Base-by-base conservation (phyloP, 257 asterid species). In the Lavandula angustifolia region DNA sequence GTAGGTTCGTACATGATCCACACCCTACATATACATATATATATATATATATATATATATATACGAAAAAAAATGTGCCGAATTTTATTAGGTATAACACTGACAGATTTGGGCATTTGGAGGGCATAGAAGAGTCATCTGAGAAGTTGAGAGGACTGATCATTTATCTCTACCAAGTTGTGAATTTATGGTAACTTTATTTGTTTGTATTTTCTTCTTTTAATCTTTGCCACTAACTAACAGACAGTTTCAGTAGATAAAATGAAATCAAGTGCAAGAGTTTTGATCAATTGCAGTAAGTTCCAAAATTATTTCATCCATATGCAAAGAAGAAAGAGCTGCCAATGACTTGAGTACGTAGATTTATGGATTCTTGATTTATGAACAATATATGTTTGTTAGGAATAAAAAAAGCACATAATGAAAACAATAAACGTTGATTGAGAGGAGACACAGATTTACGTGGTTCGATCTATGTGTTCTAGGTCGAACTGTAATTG, bases 81-180 rank as follows among this genome's bases (percentile, higher is more conserved):
- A 65, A 42, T 69, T 53, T 50, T 13, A 16, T 9, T 14, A 14
- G 44, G 61, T 12, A 17, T 22, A 74, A 64, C 27, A 50, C 11
- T 32, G 60, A 75, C 95, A 92, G 96, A 92, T 92, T 74, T 92
- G 98, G 98, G 98, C 98, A 14, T 92, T 89, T 72, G 96, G 99
- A 79, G 99, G 96, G 75, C 81, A 89, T 69, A 76, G 97, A 73
- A 89, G 68, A 74, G 97, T 89, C 79, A 77, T 82, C 75, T 91
- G 76, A 82, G 75, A 50, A 58, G 34, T 59, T 42, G 68, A 69
- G 54, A 49, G 27, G 2, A 22, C 66, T 29, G 56, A 53, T 71
- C 57, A 44, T 31, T 41, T 35, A 11, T 33, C 67, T 32, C 56
- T 66, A 73, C 56, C 42, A 35, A 43, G 67, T 58, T 73, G 79